phyloP scores from a whole-genome alignment of 2,329 filamentous ascomycete genomes.

The Cephalotrichum gorgonifer region DNA sequence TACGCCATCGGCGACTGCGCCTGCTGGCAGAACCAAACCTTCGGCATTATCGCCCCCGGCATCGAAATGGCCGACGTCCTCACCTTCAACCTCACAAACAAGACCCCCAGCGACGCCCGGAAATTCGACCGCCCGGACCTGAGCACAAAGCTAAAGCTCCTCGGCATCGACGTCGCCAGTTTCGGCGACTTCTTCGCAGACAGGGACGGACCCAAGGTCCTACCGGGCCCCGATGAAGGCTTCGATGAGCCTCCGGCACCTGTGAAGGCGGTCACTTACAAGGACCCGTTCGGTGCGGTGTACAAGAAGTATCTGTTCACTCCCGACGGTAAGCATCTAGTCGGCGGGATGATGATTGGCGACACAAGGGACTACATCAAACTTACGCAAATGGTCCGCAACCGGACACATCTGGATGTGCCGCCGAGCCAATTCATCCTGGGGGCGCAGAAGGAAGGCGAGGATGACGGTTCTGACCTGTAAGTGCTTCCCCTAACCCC shows the following conservation, averaged over 20 bases:
- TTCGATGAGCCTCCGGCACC: conserved; percentile 21
- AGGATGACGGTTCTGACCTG: conserved; percentile 60
- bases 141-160: conserved; percentile 82
- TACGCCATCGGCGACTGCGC: conserved; percentile 90
- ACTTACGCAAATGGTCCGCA: conserved; percentile 77
- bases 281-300: conserved; percentile 75
- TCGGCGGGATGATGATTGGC: conserved; percentile 97
- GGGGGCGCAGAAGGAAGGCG: conserved; percentile 62
- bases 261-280: conserved; percentile 80
- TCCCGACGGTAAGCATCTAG: conserved; percentile 75
- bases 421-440: conserved; percentile 77
- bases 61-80: conserved; percentile 90
- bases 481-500: background rate
- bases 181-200: conserved; percentile 94
- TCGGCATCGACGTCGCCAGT: conserved; percentile 84
- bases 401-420: conserved; percentile 66
- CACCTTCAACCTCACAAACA: conserved; percentile 76
- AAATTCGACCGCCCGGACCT: conserved; percentile 74
- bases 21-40: conserved; percentile 79
- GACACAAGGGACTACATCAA: conserved; percentile 88
- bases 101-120: conserved; percentile 63
- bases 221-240: background rate
- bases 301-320: conserved; percentile 96
- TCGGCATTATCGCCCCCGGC: conserved; percentile 79
- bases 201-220: conserved; percentile 70